A percentile compares a stretch with the other conserved stretches of the same genome.
phyloP scores from a whole-genome alignment of 1,284 basidiomycete genomes.

The Fistulinella staudtii region DNA sequence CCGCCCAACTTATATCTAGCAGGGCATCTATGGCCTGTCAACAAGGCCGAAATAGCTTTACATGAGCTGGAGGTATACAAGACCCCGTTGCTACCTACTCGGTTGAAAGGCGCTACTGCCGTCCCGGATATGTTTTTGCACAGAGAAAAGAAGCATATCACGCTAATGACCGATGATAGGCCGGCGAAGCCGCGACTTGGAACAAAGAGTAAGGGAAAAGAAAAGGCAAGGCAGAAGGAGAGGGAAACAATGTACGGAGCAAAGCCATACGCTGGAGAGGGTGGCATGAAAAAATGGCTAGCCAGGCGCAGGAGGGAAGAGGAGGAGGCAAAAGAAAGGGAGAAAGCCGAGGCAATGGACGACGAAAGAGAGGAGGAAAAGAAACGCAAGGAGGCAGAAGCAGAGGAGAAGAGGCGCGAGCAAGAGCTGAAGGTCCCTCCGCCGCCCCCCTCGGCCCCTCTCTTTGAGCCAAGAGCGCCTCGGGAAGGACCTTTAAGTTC shows the following conservation, averaged over 20 bases:
- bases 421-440: constrained; percentile 25
- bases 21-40: constrained; percentile 38
- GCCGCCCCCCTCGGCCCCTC: constrained; percentile 21
- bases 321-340: constrained; percentile 28
- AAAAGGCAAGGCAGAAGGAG: constrained; percentile 31
- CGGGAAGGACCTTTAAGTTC: constrained; percentile 38
- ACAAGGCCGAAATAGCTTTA: constrained; percentile 59
- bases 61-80: constrained; percentile 71
- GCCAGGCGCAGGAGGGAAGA: constrained; percentile 46
- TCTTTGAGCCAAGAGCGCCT: constrained; percentile 21
- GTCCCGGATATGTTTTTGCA: constrained; percentile 64
- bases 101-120: constrained; percentile 48
- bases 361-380: constrained; percentile 30
- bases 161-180: constrained; percentile 55
- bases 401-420: constrained; percentile 20
- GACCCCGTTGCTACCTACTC: constrained; percentile 68
- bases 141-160: constrained; percentile 49
- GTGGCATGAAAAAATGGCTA: constrained; percentile 70
- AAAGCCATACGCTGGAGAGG: constrained; percentile 70
- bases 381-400: constrained; percentile 17
- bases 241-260: constrained; percentile 42
- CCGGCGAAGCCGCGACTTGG: constrained; percentile 37
- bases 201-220: constrained; percentile 29
- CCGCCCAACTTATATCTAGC: constrained; percentile 12
- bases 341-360: constrained; percentile 34